A percentile compares a stretch with the other conserved stretches of the same genome.
phyloP scores from a whole-genome alignment of 495 filamentous ascomycete genomes.

The Talaromyces stipitatus region DNA sequence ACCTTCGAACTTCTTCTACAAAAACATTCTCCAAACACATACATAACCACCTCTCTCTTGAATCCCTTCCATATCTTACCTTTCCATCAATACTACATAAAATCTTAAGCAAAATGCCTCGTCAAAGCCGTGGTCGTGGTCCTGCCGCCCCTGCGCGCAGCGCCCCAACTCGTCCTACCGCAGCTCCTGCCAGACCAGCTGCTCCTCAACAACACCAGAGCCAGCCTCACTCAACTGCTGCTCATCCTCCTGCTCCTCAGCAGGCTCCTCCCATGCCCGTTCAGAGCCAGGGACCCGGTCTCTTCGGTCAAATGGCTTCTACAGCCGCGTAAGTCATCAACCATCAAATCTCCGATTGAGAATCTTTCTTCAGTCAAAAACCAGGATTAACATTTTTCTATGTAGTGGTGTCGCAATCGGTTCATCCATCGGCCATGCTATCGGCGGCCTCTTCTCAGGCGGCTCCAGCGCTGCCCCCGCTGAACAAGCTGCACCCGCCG shows the following conservation, averaged over 20 bases:
- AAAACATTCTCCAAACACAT: not conserved
- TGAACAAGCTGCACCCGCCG: conserved; percentile 40
- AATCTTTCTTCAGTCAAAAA: no score
- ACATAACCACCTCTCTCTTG: not conserved
- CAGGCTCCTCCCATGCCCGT: conserved; percentile 36
- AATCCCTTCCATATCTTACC: not conserved
- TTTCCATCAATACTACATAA: no score
- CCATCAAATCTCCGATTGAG: not conserved
- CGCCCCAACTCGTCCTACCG: conserved; percentile 60
- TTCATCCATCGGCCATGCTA: conserved; percentile 87
- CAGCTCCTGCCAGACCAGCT: conserved; percentile 52
- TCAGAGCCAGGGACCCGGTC: conserved; percentile 57
- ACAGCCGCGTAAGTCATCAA: conserved; percentile 64
- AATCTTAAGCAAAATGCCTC: conserved; percentile 54
- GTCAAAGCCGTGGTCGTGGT: conserved; percentile 65
- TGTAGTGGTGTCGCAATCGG: conserved; percentile 89
- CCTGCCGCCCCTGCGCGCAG: conserved; percentile 47
- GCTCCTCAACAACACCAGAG: conserved; percentile 39
- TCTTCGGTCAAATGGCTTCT: conserved; percentile 80
- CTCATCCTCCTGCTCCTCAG: conserved; percentile 41
- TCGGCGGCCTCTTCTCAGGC: conserved; percentile 80
- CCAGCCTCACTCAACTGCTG: conserved; percentile 57
- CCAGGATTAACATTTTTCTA: conserved; percentile 4
- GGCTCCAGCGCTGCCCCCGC: conserved; percentile 48
- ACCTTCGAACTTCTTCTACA: not conserved